A percentile compares a stretch with the other conserved stretches of the same genome.
Evolutionary conservation across 441 rosid genomes (phyloP).

Genomic region (Euphorbia corollata): DNA sequence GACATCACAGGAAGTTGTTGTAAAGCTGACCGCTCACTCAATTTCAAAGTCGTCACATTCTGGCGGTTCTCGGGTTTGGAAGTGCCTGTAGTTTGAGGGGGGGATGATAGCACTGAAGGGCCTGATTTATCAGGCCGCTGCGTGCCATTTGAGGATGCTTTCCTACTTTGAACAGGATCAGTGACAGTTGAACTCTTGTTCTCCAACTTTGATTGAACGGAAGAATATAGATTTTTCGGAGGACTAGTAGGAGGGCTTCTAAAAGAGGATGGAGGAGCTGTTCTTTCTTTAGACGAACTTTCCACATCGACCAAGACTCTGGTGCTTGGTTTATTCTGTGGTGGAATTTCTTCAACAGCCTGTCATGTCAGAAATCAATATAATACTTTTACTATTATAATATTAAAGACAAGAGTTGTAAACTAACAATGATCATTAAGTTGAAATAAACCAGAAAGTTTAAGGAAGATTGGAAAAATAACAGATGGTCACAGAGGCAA

Average conservation of each 20-base stretch:
- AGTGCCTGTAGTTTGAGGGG: slow-evolving; percentile 24
- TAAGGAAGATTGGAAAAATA: neutral
- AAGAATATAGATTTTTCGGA: slow-evolving; percentile 25
- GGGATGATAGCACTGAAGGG: slow-evolving; percentile 23
- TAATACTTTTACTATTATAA: neutral
- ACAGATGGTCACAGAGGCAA: neutral
- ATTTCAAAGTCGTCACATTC: slow-evolving; percentile 37
- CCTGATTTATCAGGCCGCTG: slow-evolving; percentile 39
- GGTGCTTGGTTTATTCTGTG: slow-evolving; percentile 32
- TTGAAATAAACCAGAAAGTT: neutral
- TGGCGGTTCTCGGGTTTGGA: slow-evolving; percentile 38
- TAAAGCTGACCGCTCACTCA: slow-evolving; percentile 33
- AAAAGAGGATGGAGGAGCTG: slow-evolving; percentile 41
- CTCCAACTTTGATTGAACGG: slow-evolving; percentile 41
- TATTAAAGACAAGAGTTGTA: too few relatives aligned
- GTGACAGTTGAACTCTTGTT: slow-evolving; percentile 30
- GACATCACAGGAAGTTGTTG: slow-evolving; percentile 48
- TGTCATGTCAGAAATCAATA: slow-evolving; percentile 15
- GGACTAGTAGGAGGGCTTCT: slow-evolving; percentile 38
- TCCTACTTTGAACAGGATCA: slow-evolving; percentile 34
- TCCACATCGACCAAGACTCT: slow-evolving; percentile 48
- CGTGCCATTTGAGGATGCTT: slow-evolving; percentile 34
- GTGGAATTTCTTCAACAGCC: slow-evolving; percentile 33
- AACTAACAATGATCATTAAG: neutral
- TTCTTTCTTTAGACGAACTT: slow-evolving; percentile 48